Evolutionary conservation across 2,329 filamentous ascomycete genomes (phyloP).

Genomic region (Ophiostoma sp.): DNA sequence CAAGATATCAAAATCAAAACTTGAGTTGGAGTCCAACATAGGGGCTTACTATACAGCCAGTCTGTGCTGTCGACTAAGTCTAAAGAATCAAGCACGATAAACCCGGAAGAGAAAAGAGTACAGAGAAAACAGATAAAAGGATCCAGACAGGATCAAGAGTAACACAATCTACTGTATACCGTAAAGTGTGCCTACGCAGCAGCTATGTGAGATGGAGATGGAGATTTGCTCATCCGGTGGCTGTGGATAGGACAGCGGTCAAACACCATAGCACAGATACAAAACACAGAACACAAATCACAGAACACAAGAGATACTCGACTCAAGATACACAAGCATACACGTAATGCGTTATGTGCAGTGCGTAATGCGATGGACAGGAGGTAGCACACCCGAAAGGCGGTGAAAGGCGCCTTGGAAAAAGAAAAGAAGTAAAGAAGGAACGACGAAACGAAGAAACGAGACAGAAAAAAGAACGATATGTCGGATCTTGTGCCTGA

Average conservation of each 20-base stretch:
- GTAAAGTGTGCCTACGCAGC: background rate
- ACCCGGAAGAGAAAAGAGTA: background rate
- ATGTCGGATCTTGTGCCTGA: background rate
- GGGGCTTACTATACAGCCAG: too few relatives aligned
- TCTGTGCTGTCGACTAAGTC: too few relatives aligned
- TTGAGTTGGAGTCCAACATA: too few relatives aligned
- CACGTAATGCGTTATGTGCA: background rate
- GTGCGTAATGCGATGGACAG: background rate
- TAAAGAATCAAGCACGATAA: too few relatives aligned
- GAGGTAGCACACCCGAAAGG: constrained; percentile 1
- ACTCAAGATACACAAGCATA: constrained; percentile 4
- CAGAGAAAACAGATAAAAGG: background rate
- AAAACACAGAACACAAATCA: background rate
- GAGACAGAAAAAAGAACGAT: background rate
- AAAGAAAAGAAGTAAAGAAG: background rate
- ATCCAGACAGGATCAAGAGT: background rate
- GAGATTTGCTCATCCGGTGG: constrained; percentile 9
- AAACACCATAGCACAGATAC: background rate
- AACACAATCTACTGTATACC: constrained; percentile 4
- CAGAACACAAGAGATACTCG: background rate
- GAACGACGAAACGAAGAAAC: background rate
- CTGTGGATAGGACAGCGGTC: background rate
- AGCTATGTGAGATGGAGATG: constrained; percentile 9
- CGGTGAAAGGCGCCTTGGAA: background rate
- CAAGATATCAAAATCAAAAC: too few relatives aligned